A percentile compares a stretch with the other conserved stretches of the same genome.
Evolutionary conservation across 306 rosid species (phyloP).

Genomic region (Quercus glauca): DNA sequence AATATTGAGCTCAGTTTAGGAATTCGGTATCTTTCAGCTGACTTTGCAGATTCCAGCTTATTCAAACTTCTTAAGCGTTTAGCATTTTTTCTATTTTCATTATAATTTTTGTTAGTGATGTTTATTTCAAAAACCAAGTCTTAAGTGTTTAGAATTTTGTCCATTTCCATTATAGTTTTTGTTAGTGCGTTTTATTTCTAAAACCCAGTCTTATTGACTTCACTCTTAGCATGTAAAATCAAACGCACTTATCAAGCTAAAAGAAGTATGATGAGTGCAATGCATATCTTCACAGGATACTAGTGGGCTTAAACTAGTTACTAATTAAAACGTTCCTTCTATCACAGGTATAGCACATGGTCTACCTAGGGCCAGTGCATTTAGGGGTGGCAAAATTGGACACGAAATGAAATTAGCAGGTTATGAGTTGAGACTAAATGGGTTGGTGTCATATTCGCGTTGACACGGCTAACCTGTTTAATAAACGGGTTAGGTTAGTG

Average conservation of each 20-base stretch:
- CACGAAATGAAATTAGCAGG: too few species aligned
- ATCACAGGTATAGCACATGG: constrained; percentile 46
- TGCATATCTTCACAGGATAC: not conserved
- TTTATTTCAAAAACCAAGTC: too few species aligned
- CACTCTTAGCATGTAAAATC: not conserved
- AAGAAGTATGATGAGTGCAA: not conserved
- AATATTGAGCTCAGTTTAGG: not conserved
- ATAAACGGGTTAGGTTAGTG: too few species aligned
- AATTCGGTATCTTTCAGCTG: not conserved
- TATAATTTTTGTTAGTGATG: too few species aligned
- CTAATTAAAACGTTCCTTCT: constrained; percentile 1
- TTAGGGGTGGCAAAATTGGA: not conserved
- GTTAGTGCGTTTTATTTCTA: not conserved
- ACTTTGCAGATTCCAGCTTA: not conserved
- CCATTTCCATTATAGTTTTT: not conserved
- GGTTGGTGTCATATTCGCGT: too few species aligned
- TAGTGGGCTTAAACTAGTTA: constrained; percentile 7
- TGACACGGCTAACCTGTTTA: too few species aligned
- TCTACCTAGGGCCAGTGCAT: constrained; percentile 51
- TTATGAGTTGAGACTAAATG: too few species aligned
- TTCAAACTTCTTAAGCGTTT: not conserved
- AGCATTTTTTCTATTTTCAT: too few species aligned
- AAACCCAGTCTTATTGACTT: not conserved
- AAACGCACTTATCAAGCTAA: not conserved
- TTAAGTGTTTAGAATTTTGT: not conserved